Base-by-base conservation (phyloP, 129 eudicot genomes). In the Gnaphalium uliginosum region DNA sequence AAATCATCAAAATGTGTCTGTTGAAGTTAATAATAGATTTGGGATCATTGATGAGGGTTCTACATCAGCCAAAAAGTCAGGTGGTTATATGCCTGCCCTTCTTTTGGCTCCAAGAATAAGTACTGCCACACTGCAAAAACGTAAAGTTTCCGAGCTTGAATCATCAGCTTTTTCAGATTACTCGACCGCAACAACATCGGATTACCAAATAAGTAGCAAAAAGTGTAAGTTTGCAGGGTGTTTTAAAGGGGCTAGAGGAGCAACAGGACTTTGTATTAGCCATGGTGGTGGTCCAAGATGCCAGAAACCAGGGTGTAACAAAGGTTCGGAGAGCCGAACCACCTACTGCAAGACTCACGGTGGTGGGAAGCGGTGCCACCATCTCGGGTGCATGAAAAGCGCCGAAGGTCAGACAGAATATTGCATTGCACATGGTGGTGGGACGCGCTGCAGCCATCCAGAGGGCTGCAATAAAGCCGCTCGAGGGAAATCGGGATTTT, bases 41-140 rank as follows among this genome's bases (percentile, higher is more conserved):
- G 74, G 80, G 61, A 46, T 14, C 59, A 57, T 75, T 41, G 96
- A 93, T 62, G 97, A 93, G 76, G 98, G 97, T 53, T 88, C 98
- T 19, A 85, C 91, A 59, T 90, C 98, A 3, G 92, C 91, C 24
- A 93, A 83, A 83, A 83, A 68, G 69, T 90, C 97, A 3, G 96
- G 98, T 58, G 98, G 98, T 1, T 93, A 93, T 68, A 87, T 93
- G 93, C 86, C 93, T 11, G 77, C 85, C 1, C 92, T 93, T 76
- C 81, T 87, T 69, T 37, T 90, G 69, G 96, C 92, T 68, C 98
- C 98, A 14, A 69, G 88, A 79, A 79, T 75, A 30, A 81, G 83
- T n/a, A 77, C 58, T 33, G 43, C 62, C 0, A 61, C 71, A 0
- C 32, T 13, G 63, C 75, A 74, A 22, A 48, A 66, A 30, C 77